Base-by-base conservation (phyloP, 208 protist species). In the Wallacemonas sp. region DNA sequence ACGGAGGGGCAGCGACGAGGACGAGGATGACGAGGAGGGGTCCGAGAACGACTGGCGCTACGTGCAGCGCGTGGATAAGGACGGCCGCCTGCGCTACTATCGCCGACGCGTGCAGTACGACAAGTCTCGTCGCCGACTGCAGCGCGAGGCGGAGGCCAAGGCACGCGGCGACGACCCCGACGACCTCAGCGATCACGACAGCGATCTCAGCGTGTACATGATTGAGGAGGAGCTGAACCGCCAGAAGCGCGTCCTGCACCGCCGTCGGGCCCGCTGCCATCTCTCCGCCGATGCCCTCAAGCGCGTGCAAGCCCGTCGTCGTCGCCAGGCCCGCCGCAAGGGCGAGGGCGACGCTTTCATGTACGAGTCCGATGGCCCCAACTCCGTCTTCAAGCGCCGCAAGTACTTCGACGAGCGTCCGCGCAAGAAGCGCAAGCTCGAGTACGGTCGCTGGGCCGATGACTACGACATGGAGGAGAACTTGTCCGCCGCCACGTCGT, bases 201-300 rank as follows among this genome's bases (percentile, higher is more conserved):
- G 23, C 20, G 63, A 70, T 23, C 52, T 69, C 29, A 45, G 65
- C 33, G 49, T 76, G 4, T 82, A 79, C 61, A 45, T 86, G 2
- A 23, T 89, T 22, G 84, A 89, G 59, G 77, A 89, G 67, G 73
- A 86, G 68, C 59, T 89, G 12, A 77, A 78, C 49, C 55, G 69
- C 2, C 33, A 80, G 36, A 72, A 70, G 16, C 59, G 67, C 0
- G 75, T 89, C 0, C 52, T 89, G 8, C 46, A 36, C 25, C 76
- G 74, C 23, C 76, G 79, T 2, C 67, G 67, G 16, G 69, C 61
- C 2, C 74, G 70, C 32, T 73, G 65, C 49, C 50, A 62, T 26
- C 54, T 32, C 28, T 20, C 49, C 23, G 23, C 54, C 1, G 29
- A 39, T 18, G 61, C 66, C 20, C 31, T 14, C 25, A 44, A 65